Conservation (phyloP, 2,329 filamentous ascomycete species). For the Monascus ruber region DNA sequence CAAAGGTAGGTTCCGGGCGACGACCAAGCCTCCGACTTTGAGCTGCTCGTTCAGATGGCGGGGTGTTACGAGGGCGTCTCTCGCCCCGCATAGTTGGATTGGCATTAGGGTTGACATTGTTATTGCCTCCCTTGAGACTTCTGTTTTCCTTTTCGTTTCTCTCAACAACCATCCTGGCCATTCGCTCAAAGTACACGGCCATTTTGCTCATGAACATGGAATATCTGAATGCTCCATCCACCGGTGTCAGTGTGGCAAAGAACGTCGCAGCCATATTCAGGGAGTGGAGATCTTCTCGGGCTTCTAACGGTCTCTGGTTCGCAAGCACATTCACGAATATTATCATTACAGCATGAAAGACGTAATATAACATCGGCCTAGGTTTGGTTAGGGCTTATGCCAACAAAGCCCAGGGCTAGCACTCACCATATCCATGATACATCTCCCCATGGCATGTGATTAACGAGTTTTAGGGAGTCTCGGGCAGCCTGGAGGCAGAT, state of each 20-base stretch:
- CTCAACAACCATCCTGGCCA: conserved; percentile 75
- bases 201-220: conserved; percentile 84
- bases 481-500: conserved; percentile 81
- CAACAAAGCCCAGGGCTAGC: neutral
- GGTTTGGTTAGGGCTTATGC: neutral
- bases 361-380: conserved; percentile 82
- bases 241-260: conserved; percentile 65
- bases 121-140: neutral
- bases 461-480: conserved; percentile 80
- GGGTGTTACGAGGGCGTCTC: neutral
- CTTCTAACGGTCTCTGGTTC: conserved; percentile 71
- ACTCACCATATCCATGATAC: conserved; percentile 84
- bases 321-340: conserved; percentile 89
- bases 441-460: conserved; percentile 88
- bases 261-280: conserved; percentile 87
- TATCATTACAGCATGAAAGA: conserved; percentile 82
- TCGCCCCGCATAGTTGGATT: conserved; percentile 3
- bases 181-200: conserved; percentile 83
- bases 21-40: conserved; percentile 12
- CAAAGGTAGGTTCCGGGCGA: conserved; percentile 17
- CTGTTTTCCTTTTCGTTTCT: conserved; percentile 64
- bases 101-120: conserved; percentile 2
- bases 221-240: conserved; percentile 68
- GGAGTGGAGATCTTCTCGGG: conserved; percentile 69
- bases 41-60: conserved; percentile 1